phyloP scores from a whole-genome alignment of 148 eudicot species.

The Chenopodium album region DNA sequence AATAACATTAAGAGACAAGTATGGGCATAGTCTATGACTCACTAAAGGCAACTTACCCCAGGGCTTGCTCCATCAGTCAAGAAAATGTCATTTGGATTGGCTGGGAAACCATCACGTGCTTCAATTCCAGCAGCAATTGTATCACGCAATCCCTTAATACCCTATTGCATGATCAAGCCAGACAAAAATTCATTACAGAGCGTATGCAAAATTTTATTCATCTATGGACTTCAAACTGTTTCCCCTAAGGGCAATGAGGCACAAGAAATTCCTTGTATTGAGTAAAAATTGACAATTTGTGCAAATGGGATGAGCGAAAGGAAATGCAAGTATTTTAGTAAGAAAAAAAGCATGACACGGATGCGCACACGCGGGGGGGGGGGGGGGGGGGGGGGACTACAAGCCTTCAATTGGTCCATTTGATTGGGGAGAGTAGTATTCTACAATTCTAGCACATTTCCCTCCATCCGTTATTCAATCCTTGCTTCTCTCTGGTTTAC shows the following conservation, averaged over 20 bases:
- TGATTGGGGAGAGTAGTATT: neutral
- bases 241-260: neutral
- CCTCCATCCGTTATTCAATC: neutral
- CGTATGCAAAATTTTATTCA: neutral
- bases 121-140: conserved; percentile 89
- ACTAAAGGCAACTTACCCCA: conserved; percentile 30
- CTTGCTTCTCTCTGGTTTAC: neutral
- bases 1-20: neutral
- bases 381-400: neutral
- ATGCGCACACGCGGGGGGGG: neutral
- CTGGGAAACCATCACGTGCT: conserved; percentile 90
- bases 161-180: conserved; percentile 40
- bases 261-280: neutral
- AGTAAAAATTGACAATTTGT: neutral
- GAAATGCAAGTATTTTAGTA: neutral
- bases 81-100: conserved; percentile 86
- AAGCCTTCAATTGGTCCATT: neutral
- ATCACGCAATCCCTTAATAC: conserved; percentile 89
- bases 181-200: neutral
- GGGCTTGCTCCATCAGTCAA: conserved; percentile 98
- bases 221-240: neutral
- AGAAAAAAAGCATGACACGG: neutral
- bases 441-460: neutral
- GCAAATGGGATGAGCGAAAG: neutral
- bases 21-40: neutral